phyloP scores from a whole-genome alignment of 495 filamentous ascomycete species.

The Neurospora cerealis region DNA sequence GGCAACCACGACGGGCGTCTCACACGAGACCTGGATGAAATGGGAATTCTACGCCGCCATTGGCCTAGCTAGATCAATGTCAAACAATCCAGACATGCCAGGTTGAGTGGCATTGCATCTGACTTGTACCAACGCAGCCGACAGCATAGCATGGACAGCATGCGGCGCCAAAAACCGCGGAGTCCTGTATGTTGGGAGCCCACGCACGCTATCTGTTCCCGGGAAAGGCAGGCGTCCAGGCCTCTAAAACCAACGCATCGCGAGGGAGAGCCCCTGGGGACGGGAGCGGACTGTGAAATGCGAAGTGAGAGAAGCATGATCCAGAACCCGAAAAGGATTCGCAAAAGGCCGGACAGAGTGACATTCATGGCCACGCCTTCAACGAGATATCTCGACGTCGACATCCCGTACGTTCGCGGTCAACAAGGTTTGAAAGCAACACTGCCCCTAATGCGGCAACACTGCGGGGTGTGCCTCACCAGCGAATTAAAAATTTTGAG shows the following conservation, averaged over 20 bases:
- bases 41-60: background rate
- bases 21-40: background rate
- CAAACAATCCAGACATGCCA: background rate
- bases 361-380: background rate
- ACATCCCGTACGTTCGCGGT: background rate
- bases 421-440: background rate
- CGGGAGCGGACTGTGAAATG: background rate
- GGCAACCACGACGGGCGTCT: background rate
- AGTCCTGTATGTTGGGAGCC: no score
- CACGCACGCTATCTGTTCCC: background rate
- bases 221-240: background rate
- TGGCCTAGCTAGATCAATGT: background rate
- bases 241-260: background rate
- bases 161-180: background rate
- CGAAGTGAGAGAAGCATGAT: background rate
- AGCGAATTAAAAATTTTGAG: constrained; percentile 4
- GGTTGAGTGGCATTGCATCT: background rate
- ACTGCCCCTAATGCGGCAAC: background rate
- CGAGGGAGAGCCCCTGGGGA: background rate
- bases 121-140: background rate
- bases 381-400: background rate
- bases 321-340: background rate
- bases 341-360: background rate
- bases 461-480: background rate
- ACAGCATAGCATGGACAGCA: background rate